Evolutionary conservation across 495 filamentous ascomycete species (phyloP).

Genomic region (Neurospora sp.): DNA sequence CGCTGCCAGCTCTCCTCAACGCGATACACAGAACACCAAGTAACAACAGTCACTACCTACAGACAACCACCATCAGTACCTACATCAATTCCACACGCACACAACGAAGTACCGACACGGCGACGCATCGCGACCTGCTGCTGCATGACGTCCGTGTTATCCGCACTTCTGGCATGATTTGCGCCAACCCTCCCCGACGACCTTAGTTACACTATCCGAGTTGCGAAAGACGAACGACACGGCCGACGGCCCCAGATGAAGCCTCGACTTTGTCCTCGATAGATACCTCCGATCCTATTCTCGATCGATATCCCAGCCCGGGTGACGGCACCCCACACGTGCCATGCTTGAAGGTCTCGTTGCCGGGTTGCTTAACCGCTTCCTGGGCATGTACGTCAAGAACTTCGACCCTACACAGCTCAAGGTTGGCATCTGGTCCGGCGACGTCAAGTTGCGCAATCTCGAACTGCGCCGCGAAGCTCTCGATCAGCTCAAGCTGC

Average conservation of each 20-base stretch:
- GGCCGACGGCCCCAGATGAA: slow-evolving; percentile 21
- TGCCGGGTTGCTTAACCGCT: slow-evolving; percentile 92
- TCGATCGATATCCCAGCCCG: slow-evolving; percentile 31
- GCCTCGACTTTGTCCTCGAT: slow-evolving; percentile 14
- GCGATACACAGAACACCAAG: not conserved
- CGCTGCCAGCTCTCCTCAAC: not conserved
- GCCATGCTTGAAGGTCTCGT: slow-evolving; percentile 57
- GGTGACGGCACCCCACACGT: slow-evolving; percentile 39
- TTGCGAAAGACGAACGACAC: not conserved
- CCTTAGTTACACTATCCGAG: not conserved
- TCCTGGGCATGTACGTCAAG: slow-evolving; percentile 98
- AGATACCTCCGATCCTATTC: slow-evolving; percentile 11
- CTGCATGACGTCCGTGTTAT: slow-evolving; percentile 2
- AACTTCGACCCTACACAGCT: slow-evolving; percentile 96
- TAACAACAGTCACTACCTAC: not conserved
- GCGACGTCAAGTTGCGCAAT: slow-evolving; percentile 86
- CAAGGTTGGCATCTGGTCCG: slow-evolving; percentile 96
- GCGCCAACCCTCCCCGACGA: not conserved
- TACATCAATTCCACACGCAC: not conserved
- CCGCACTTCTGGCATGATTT: slow-evolving; percentile 2
- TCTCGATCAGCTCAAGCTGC: slow-evolving; percentile 89
- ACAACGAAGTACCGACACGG: not conserved
- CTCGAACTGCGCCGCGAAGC: slow-evolving; percentile 89
- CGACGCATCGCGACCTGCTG: not conserved
- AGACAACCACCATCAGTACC: not conserved